phyloP scores from a whole-genome alignment of 768 basidiomycete species.

The Podaxis sp. region DNA sequence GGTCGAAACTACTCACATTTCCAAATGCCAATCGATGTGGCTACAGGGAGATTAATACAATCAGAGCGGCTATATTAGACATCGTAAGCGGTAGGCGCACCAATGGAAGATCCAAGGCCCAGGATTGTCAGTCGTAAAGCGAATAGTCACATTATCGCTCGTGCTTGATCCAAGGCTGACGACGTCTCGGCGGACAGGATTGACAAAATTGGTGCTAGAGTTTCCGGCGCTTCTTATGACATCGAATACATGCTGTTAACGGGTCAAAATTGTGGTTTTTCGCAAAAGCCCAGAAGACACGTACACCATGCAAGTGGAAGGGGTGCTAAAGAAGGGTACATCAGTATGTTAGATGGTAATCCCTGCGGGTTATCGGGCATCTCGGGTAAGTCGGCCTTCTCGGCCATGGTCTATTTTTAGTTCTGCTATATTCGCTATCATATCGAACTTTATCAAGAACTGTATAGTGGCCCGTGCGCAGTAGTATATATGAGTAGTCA shows the following conservation, averaged over 20 bases:
- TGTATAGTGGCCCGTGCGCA: too few species aligned
- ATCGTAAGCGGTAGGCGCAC: constrained; percentile 25
- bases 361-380: too few species aligned
- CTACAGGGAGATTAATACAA: neutral
- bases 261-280: too few species aligned
- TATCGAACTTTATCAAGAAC: too few species aligned
- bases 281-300: too few species aligned
- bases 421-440: too few species aligned
- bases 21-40: constrained; percentile 38
- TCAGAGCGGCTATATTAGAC: neutral
- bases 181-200: constrained; percentile 34
- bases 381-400: too few species aligned
- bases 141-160: constrained; percentile 41
- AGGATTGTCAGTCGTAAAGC: constrained; percentile 58
- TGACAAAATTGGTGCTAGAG: constrained; percentile 36
- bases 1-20: constrained; percentile 17
- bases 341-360: too few species aligned
- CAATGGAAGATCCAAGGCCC: constrained; percentile 42
- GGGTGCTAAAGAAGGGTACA: constrained; percentile 33
- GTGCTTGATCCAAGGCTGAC: constrained; percentile 28
- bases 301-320: constrained; percentile 49
- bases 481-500: too few species aligned
- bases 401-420: too few species aligned
- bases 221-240: constrained; percentile 41
- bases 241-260: constrained; percentile 38